Base-by-base conservation (phyloP, 805 yeast species). In the Starmerella apis region DNA sequence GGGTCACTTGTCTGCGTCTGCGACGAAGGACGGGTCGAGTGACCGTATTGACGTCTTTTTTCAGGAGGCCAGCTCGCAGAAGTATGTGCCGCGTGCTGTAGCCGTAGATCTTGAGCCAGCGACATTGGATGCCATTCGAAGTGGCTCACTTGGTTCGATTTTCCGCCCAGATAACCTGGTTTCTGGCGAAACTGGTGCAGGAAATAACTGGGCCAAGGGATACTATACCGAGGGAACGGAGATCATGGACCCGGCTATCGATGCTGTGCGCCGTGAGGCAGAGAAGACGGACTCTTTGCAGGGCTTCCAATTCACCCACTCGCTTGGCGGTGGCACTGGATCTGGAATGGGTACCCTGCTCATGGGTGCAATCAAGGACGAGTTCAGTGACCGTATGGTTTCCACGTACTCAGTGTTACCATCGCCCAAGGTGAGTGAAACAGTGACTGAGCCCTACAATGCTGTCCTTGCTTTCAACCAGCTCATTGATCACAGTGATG, bases 211-310 rank as follows among this genome's bases (percentile, higher is more conserved):
- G 96, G 96, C 96, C 53, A 88, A 86, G 67, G 96, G 96, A 65
- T 94, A 83, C 71, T 87, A 87, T 73, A 87, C 96, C 38, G 96
- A 87, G 68, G 96, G 96, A 60, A 95, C 95, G 3, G 96, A 87
- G 73, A 75, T 87, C 59, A 88, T 87, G 46, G 96, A 88, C 63
- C 79, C 92, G 16, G 95, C 87, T 23, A 70, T 88, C 75, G 96
- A 87, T 59, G 92, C 84, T 31, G 80, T 87, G 46, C 80, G 96
- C 70, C 81, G 95, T 68, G 96, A 88, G 71, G 95, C 94, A 24
- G 96, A 87, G 72, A 86, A 86, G 23, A 78, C 94, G 65, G 96
- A 88, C 68, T 82, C 94, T 52, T 76, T 88, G 59, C 96, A 88
- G 72, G 96, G 96, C 61, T 87, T 87, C 78, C 96, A 88, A 71